A percentile compares a stretch with the other conserved stretches of the same genome.
phyloP scores from a whole-genome alignment of 495 filamentous ascomycete species.

The Xylaria scruposa region DNA sequence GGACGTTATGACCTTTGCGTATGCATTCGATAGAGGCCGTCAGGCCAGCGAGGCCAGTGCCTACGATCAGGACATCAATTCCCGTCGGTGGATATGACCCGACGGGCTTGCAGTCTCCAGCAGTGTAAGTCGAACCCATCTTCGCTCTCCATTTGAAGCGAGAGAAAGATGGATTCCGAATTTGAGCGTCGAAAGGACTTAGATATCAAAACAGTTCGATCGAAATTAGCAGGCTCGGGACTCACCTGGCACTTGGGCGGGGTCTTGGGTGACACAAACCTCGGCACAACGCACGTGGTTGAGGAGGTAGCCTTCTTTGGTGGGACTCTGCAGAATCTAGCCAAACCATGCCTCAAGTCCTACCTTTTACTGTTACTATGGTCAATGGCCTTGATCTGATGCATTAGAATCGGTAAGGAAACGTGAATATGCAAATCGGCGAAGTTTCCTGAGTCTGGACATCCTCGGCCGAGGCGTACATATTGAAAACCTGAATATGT shows the following conservation, averaged over 20 bases:
- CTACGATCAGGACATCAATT: conserved; percentile 67
- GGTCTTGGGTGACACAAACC: background rate
- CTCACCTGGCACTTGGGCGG: background rate
- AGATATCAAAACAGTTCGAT: background rate
- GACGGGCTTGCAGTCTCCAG: conserved; percentile 42
- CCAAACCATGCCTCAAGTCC: too few species aligned
- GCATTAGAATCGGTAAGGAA: background rate
- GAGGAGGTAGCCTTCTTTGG: background rate
- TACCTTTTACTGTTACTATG: background rate
- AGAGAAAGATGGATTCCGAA: background rate
- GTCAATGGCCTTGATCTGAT: background rate
- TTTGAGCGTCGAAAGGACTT: background rate
- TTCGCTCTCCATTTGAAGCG: conserved; percentile 1
- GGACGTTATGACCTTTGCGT: conserved; percentile 68
- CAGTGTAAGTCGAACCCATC: conserved; percentile 42
- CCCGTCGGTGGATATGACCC: conserved; percentile 50
- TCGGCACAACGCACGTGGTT: background rate
- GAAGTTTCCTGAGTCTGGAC: background rate
- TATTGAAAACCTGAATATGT: background rate
- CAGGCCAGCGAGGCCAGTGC: conserved; percentile 68
- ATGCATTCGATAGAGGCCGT: conserved; percentile 68
- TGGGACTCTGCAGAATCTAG: background rate
- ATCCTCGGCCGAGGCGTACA: background rate
- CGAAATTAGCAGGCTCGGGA: background rate
- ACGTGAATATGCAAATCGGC: background rate